Evolutionary conservation across 164 flowering plant species (phyloP), one percentile per base, ranked within the genome.

Genomic region (Euptelea pleiosperma): DNA sequence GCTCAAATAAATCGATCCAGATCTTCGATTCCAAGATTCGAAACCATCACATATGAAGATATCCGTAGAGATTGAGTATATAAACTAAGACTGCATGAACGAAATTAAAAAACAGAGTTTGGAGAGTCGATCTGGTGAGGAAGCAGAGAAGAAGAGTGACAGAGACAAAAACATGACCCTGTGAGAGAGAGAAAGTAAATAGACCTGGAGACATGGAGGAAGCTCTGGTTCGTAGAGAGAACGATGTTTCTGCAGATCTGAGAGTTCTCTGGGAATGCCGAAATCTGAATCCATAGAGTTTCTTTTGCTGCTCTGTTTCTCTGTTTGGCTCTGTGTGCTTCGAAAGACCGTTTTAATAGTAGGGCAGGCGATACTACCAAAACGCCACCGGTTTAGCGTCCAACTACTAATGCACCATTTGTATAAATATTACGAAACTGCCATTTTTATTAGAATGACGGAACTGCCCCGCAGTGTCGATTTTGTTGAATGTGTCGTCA

Each of bases 151-250:
- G 7, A 2, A 36, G 22, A 33, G 21, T 3, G 18, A 52, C 6
- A 24, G 12, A 25, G 15, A 41, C 37, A 15, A 52, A 31, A 19
- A 24, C n/a, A 11, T n/a, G 31, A 43, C 31, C 45, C 15, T 8
- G 8, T 8, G 10, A 63, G 37, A 65, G 33, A 56, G 66, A 57
- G 47, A 62, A 36, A 22, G 47, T 22, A 59, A 55, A 46, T 16
- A 45, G 26, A 86, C 98, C 96, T 89, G 94, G 21, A 89, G 97
- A 58, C 98, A 89, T 10, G 98, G 98, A 71, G 98, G 98, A n/a
- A 89, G 77, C 39, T 80, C 79, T 0, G 98, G 97, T 15, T 81
- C 72, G 69, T 92, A 89, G 4, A 65, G 78, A 59, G 93, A 60
- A 41, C 97, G 84, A 18, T 73, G 77, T 55, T 87, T 82, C 64